These are phyloP conservation scores for grape (Vitis vinifera) DNA, from an alignment of 164 flowering plant species.

Conservation along the genomic window ASM3070453v1 NC_081811.1:2175501-2176000, in stretches of 20 bases:
- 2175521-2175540: constrained; percentile 39
- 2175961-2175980: too few species aligned
- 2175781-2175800: constrained; percentile 39
- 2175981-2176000: too few species aligned
- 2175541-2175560: constrained; percentile 63
- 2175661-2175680: too few species aligned
- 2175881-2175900: not conserved
- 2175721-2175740: not conserved
- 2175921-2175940: too few species aligned
- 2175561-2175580: constrained; percentile 36
- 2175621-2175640: too few species aligned
- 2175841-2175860: constrained; percentile 62
- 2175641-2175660: too few species aligned
- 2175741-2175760: constrained; percentile 14
- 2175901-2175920: not conserved
- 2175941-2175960: too few species aligned
- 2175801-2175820: constrained; percentile 55
- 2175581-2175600: not conserved
- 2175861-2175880: not conserved
- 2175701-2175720: not conserved
- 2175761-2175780: constrained; percentile 39
- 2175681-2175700: too few species aligned
- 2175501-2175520: constrained; percentile 50
- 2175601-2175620: not conserved
- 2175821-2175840: constrained; percentile 83